Percentiles rank a stretch among this genome's conserved stretches.
Evolutionary conservation across 352 stramenopile genomes (phyloP).

Genomic region (Phytophthora sojae): DNA sequence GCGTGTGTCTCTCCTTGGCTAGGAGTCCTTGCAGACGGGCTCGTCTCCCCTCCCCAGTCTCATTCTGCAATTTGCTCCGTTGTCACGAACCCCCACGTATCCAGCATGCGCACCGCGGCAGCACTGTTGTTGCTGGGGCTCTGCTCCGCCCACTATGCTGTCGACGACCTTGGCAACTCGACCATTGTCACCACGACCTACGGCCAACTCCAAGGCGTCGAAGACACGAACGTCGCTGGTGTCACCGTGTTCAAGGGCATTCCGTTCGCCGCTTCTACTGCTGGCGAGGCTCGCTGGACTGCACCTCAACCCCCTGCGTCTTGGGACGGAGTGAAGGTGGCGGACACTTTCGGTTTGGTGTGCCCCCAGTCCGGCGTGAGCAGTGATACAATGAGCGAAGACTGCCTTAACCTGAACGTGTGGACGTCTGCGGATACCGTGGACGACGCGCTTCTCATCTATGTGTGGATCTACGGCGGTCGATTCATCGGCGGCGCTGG

Average conservation of each 20-base stretch:
- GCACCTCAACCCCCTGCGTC: background rate
- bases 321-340: background rate
- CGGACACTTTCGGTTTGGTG: background rate
- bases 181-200: background rate
- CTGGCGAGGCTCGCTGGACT: background rate
- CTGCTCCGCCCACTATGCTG: background rate
- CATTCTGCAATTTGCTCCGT: background rate
- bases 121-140: background rate
- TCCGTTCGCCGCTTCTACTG: background rate
- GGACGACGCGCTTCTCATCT: conserved; percentile 10
- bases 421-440: background rate
- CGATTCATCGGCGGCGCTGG: conserved; percentile 12
- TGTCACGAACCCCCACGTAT: background rate
- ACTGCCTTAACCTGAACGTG: background rate
- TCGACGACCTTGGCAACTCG: background rate
- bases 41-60: background rate
- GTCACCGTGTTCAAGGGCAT: background rate
- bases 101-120: background rate
- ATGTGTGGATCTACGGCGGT: conserved; percentile 24
- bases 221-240: background rate
- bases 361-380: background rate
- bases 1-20: too few species aligned
- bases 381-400: background rate
- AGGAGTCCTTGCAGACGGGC: background rate
- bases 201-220: background rate